A percentile compares a stretch with the other conserved stretches of the same genome.
phyloP scores from a whole-genome alignment of 1,284 basidiomycete species.

The Phylloporus sp. region DNA sequence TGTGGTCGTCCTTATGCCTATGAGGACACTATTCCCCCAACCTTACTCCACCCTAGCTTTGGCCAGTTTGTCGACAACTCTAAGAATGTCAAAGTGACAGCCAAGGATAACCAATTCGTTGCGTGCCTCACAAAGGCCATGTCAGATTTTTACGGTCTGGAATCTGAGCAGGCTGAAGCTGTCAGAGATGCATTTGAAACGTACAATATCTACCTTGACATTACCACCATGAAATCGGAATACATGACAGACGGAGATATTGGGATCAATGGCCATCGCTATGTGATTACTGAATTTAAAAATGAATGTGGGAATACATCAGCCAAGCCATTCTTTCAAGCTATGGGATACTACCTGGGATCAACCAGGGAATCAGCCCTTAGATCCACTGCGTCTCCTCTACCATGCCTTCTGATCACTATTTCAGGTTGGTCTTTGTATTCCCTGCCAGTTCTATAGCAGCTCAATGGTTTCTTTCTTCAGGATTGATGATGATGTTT shows the following conservation, averaged over 20 bases:
- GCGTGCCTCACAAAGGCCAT: not conserved
- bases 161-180: not conserved
- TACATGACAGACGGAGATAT: not conserved
- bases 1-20: too few relatives aligned
- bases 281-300: not conserved
- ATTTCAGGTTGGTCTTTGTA: too few relatives aligned
- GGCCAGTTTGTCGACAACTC: not conserved
- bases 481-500: too few relatives aligned
- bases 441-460: too few relatives aligned
- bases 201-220: too few relatives aligned
- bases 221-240: not conserved
- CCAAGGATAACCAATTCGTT: not conserved
- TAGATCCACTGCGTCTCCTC: too few relatives aligned
- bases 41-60: not conserved
- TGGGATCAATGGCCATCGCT: not conserved
- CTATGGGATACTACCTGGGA: not conserved
- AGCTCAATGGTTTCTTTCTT: too few relatives aligned
- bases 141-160: not conserved
- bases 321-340: not conserved
- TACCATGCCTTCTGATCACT: not conserved
- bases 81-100: not conserved
- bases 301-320: not conserved
- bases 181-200: not conserved
- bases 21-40: too few relatives aligned
- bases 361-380: not conserved